Conservation (phyloP, 1,284 basidiomycete species). For the Trametes versicolor region DNA sequence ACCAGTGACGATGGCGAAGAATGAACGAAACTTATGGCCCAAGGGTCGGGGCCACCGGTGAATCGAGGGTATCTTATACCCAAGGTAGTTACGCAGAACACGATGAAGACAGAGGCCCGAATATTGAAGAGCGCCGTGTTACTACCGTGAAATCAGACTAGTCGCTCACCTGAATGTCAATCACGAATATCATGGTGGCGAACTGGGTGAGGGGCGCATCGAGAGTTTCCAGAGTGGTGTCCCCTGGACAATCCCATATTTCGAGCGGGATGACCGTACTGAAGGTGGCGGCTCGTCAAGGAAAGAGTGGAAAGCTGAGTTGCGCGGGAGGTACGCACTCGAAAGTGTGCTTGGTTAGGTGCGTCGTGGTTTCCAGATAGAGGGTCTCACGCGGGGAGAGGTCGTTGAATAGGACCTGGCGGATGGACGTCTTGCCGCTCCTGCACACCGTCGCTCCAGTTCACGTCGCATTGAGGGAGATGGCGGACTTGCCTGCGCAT, state of each 20-base stretch:
- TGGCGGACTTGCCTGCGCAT: constrained; percentile 69
- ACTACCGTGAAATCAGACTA: not conserved
- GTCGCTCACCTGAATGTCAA: constrained; percentile 85
- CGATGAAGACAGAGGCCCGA: too few relatives aligned
- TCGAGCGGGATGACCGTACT: constrained; percentile 94
- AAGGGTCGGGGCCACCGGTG: too few relatives aligned
- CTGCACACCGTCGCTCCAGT: constrained; percentile 50
- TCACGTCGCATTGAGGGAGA: constrained; percentile 1
- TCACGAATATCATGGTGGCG: constrained; percentile 91
- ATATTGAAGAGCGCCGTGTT: too few relatives aligned
- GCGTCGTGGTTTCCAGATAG: constrained; percentile 89
- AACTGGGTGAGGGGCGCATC: constrained; percentile 80
- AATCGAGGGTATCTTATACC: too few relatives aligned
- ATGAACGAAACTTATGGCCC: too few relatives aligned
- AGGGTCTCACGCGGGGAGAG: constrained; percentile 89
- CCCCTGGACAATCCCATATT: constrained; percentile 96
- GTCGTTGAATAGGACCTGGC: constrained; percentile 91
- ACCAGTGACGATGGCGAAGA: too few relatives aligned
- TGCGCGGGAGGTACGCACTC: constrained; percentile 67
- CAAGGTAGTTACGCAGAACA: too few relatives aligned
- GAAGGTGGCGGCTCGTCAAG: constrained; percentile 24
- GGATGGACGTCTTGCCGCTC: constrained; percentile 94
- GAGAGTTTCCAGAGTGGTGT: constrained; percentile 79
- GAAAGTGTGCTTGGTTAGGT: constrained; percentile 78
- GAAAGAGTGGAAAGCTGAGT: not conserved